Base-by-base conservation (phyloP, 2,329 filamentous ascomycete species). In the Ophiostoma ips region DNA sequence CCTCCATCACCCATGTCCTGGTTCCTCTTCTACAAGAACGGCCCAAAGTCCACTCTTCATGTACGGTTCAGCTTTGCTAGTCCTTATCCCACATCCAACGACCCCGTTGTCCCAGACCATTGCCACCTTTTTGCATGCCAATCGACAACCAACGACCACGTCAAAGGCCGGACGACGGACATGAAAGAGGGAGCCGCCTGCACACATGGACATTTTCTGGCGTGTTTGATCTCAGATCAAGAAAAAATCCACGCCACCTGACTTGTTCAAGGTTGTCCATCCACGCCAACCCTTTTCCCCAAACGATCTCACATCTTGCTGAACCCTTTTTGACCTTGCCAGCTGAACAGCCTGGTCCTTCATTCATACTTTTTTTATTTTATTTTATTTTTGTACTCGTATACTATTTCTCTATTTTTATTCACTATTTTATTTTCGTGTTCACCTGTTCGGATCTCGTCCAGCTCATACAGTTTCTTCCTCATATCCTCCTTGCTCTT, bases 11-110 rank as follows among this genome's bases (percentile, higher is more conserved):
- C 33, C 10, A 12, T 15, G 33, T 4, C 30, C 43, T 31, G n/a
- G 10, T 15, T n/a, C 28, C 24, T 49, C n/a, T 24, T 19, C 8
- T 53, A 53, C 51, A 51, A 51, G 49, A 49, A 53, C 46, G 37
- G 28, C 36, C 49, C 16, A 37, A 50, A 47, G 52, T 50, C 52
- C 49, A 30, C 43, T 21, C 24, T 40, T 47, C 46, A 51, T 48
- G 50, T 51, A 46, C n/a, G 19, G 33, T 51, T 51, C 50, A 51
- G 50, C 50, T 51, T 34, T 38, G 28, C n/a, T 35, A 35, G 50
- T 24, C 50, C 35, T 43, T 43, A 24, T 43, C 30, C 15, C 21
- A 7, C 21, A 21, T 31, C 47, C 15, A 38, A 43, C 24, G 38
- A 24, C n/a, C 16, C 33, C 15, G 33, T 3, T 12, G 33, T 35